Evolutionary conservation across 805 yeast species (phyloP).

Genomic region (Ogataea haglerorum): DNA sequence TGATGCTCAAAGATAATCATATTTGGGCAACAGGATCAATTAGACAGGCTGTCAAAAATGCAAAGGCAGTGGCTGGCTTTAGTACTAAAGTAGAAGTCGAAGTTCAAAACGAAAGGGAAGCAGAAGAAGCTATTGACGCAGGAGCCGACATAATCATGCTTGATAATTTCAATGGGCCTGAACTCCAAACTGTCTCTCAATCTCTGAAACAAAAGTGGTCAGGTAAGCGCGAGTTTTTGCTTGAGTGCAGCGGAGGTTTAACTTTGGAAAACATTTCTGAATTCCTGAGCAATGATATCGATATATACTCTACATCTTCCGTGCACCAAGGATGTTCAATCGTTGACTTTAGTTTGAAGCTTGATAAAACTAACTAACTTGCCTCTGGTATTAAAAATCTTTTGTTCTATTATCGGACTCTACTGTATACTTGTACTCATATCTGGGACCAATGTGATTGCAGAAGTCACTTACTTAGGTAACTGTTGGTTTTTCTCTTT

Average conservation of each 20-base stretch:
- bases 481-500: conserved; percentile 37
- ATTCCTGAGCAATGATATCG: conserved; percentile 75
- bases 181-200: conserved; percentile 60
- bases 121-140: conserved; percentile 86
- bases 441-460: background rate
- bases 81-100: conserved; percentile 90
- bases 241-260: conserved; percentile 93
- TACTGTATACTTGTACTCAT: conserved; percentile 1
- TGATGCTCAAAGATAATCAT: conserved; percentile 94
- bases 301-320: conserved; percentile 85
- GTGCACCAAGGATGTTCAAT: conserved; percentile 89
- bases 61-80: conserved; percentile 82
- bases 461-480: conserved; percentile 28
- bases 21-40: conserved; percentile 91
- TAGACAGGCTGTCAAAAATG: conserved; percentile 73
- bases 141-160: conserved; percentile 97
- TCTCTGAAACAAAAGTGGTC: conserved; percentile 58
- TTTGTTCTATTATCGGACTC: background rate
- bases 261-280: conserved; percentile 60
- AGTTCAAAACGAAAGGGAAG: conserved; percentile 80
- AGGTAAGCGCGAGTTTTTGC: conserved; percentile 48
- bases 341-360: conserved; percentile 82
- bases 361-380: conserved; percentile 28
- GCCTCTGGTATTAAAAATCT: background rate
- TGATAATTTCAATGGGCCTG: conserved; percentile 76